Evolutionary conservation across 1,284 basidiomycete species (phyloP), one percentile per base, ranked within the genome.

Genomic region (Cystobasidium slooffiae): DNA sequence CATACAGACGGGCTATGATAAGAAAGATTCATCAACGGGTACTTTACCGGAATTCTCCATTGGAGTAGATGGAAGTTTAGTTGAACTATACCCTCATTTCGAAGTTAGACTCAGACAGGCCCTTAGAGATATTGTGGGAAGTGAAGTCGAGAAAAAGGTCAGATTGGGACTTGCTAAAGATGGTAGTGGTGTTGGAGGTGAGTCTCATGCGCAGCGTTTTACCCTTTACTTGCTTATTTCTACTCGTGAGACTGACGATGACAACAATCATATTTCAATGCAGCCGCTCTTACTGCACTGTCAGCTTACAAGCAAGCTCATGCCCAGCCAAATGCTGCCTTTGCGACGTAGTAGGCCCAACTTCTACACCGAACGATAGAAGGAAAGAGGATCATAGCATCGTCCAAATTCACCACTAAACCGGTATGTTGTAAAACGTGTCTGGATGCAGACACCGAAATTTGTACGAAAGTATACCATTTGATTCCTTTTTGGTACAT

Each of bases 151-250:
- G 84, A 86, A 87, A 80, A 85, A 88, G 47, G 88, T 97, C 7
- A 87, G 90, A 75, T 92, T 98, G 78, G 94, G 93, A 24, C 83
- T 97, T 79, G 96, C 96, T 5, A 98, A 97, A 84, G 97, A 99
- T 81, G 96, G 97, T 31, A 95, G 92, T 81, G 97, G 96, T 67
- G 94, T 96, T 51, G 96, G 96, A 80, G 93, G 93, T 94, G 83
- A 83, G 90, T 81, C 31, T 31, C 31, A 31, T 2, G 5, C 31
- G 31, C 31, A 31, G 31, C 31, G 1, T 5, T 31, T 75, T n/a
- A 75, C 59, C 63, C 43, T 22, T 20, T n/a, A n/a, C 46, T 62
- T n/a, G 24, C 55, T 2, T 18, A 16, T 55, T 22, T 4, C 1
- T 55, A 31, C 53, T 12, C 4, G 10, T 20, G 12, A 24, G 14